Base-by-base conservation (phyloP, 2,329 filamentous ascomycete genomes). In the Gnomoniopsis smithogilvyi region DNA sequence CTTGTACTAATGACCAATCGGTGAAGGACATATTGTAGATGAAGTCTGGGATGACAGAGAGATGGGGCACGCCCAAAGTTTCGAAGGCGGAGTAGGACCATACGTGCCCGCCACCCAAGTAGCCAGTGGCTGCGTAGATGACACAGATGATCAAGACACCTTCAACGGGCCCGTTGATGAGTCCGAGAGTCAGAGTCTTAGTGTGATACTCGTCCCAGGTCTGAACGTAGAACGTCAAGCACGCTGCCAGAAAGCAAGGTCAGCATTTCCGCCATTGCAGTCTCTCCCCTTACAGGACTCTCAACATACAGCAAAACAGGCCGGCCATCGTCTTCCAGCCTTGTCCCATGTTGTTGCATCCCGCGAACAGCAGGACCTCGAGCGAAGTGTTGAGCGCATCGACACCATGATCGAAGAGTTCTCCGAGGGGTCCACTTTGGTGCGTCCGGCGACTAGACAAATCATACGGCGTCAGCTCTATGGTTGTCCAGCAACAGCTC, bases 191-290 rank as follows among this genome's bases (percentile, higher is more conserved):
- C 51, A 99, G 84, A 3, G 93, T 95, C 74, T 97, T 93, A 54
- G 95, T 99, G 77, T 98, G 94, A 76, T 98, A 99, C 73, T 98
- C 95, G 70, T 99, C 95, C 95, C 95, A 99, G 36, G 95, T 98
- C 73, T 98, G 95, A 46, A 98, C 89, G 74, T 98, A 98, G 75
- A 99, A 99, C n/a, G 95, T 97, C 67, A 96, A 80, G 60, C 94
- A 85, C 7, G 90, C 89, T 92, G 62, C 51, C 36, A 36, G 6
- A 7, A 24, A 24, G 6, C 2, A n/a, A 24, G 22, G 45, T 47
- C 41, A 51, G 22, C 4, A 22, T 21, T 38, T 59, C 33, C 56
- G 57, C 22, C 22, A 6, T 14, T 11, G n/a, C 14, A 45, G 21
- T 6, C 17, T 45, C n/a, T 3, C 10, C 10, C 15, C 17, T 15